These are phyloP conservation scores for Debaryomyces maramus DNA, from an alignment of 805 yeast species.

Conservation along the genomic window DNA sequence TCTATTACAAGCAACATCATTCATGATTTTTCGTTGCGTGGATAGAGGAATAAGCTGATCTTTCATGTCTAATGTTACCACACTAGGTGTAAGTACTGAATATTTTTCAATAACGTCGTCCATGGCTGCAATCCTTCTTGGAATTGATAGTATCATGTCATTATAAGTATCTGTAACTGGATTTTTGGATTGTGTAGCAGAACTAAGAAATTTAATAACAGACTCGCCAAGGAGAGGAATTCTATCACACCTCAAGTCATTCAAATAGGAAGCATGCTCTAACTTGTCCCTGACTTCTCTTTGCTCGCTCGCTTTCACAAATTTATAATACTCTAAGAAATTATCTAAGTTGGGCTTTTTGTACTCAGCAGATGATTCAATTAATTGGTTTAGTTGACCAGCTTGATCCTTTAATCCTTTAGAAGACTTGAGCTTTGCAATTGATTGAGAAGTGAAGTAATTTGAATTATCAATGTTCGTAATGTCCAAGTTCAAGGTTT, in stretches of 20 bases:
- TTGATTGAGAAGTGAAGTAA: constrained; percentile 47
- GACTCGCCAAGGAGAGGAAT: constrained; percentile 70
- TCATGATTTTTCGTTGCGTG: constrained; percentile 31
- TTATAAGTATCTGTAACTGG: constrained; percentile 15
- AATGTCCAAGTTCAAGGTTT: constrained; percentile 62
- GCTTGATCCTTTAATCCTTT: constrained; percentile 45
- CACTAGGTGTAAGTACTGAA: constrained; percentile 87
- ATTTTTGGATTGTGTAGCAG: constrained; percentile 7
- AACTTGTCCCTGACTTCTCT: constrained; percentile 51
- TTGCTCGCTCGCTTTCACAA: constrained; percentile 53
- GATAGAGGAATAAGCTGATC: constrained; percentile 47
- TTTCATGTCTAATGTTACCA: constrained; percentile 71
- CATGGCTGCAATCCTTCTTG: constrained; percentile 34
- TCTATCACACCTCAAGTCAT: constrained; percentile 61
- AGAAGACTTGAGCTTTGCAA: constrained; percentile 48
- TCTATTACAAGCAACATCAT: constrained; percentile 34
- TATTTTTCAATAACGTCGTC: constrained; percentile 63
- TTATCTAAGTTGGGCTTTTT: constrained; percentile 28
- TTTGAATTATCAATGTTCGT: constrained; percentile 46
- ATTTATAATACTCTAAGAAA: constrained; percentile 60
- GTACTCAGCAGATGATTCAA: constrained; percentile 19
- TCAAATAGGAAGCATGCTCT: constrained; percentile 60
- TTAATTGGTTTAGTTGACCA: constrained; percentile 38
- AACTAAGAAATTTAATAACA: constrained; percentile 42
- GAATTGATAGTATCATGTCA: constrained; percentile 24